A percentile compares a stretch with the other conserved stretches of the same genome.
Evolutionary conservation across 2,329 filamentous ascomycete species (phyloP).

Genomic region (Colletotrichum chlorophyti): DNA sequence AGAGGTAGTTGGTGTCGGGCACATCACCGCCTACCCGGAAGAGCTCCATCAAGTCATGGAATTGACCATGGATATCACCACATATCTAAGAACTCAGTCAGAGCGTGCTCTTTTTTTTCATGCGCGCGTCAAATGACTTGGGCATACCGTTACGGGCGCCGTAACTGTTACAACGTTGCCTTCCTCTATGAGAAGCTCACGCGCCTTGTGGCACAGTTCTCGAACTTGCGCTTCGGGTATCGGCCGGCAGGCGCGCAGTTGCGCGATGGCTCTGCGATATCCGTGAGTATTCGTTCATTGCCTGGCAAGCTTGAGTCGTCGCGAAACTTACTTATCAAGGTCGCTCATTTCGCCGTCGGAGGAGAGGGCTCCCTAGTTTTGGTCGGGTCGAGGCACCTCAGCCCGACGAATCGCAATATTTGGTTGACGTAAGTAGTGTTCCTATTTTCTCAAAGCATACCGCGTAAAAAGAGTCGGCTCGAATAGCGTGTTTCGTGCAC

Average conservation of each 20-base stretch:
- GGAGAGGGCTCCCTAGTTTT: slow-evolving; percentile 14
- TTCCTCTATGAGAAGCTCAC: slow-evolving; percentile 95
- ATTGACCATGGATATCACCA: slow-evolving; percentile 96
- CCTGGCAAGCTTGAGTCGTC: neutral
- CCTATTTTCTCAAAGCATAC: neutral
- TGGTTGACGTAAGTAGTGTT: neutral
- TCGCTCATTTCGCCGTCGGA: slow-evolving; percentile 74
- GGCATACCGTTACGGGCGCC: slow-evolving; percentile 84
- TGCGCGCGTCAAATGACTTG: too few species aligned
- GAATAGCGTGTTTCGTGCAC: neutral
- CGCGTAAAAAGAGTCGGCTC: neutral
- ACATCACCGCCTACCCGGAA: slow-evolving; percentile 94
- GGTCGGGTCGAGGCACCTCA: slow-evolving; percentile 12
- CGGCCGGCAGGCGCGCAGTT: slow-evolving; percentile 92
- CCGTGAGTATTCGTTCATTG: slow-evolving; percentile 14
- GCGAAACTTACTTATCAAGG: slow-evolving; percentile 76
- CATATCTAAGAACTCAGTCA: slow-evolving; percentile 70
- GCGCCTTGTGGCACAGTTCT: slow-evolving; percentile 95
- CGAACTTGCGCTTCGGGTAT: slow-evolving; percentile 96
- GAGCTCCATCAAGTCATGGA: slow-evolving; percentile 96
- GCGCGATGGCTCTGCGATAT: slow-evolving; percentile 82
- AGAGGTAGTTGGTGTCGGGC: slow-evolving; percentile 94
- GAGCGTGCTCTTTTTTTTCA: neutral
- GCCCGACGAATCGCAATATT: slow-evolving; percentile 4
- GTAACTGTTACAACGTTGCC: slow-evolving; percentile 96